Conservation (phyloP, 331 rosid species). For the Ulmus americana region DNA sequence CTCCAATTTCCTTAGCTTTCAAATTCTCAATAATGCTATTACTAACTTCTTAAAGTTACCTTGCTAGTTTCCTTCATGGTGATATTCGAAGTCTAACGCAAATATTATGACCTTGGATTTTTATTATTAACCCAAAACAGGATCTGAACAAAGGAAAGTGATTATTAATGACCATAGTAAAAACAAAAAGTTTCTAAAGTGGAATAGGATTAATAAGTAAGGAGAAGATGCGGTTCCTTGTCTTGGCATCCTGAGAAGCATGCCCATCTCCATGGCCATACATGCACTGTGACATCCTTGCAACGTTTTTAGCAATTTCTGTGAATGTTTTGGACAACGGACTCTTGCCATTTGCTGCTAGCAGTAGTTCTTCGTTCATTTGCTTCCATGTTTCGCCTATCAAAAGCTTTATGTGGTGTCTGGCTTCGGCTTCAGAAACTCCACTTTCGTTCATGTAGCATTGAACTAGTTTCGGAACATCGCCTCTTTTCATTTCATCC, state of each 20-base stretch:
- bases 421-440: slow-evolving; percentile 16
- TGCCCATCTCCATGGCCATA: slow-evolving; percentile 28
- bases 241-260: not conserved
- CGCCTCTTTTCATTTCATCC: slow-evolving; percentile 22
- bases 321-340: slow-evolving; percentile 1
- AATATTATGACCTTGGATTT: too few relatives aligned
- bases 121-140: too few relatives aligned
- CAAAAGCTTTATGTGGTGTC: slow-evolving; percentile 16
- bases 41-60: not conserved
- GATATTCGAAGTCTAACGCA: too few relatives aligned
- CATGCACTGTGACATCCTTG: slow-evolving; percentile 11
- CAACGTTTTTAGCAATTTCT: slow-evolving; percentile 3
- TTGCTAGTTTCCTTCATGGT: slow-evolving; percentile 8
- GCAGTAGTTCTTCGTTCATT: slow-evolving; percentile 16
- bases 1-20: not conserved
- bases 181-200: too few relatives aligned
- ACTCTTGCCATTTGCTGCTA: not conserved
- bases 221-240: not conserved
- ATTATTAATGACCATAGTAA: too few relatives aligned
- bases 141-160: too few relatives aligned
- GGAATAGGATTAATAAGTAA: not conserved
- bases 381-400: slow-evolving; percentile 19
- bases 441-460: slow-evolving; percentile 28
- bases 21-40: not conserved
- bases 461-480: slow-evolving; percentile 22